Conservation (phyloP, 129 eudicot genomes). For the Flaveria linearis region DNA sequence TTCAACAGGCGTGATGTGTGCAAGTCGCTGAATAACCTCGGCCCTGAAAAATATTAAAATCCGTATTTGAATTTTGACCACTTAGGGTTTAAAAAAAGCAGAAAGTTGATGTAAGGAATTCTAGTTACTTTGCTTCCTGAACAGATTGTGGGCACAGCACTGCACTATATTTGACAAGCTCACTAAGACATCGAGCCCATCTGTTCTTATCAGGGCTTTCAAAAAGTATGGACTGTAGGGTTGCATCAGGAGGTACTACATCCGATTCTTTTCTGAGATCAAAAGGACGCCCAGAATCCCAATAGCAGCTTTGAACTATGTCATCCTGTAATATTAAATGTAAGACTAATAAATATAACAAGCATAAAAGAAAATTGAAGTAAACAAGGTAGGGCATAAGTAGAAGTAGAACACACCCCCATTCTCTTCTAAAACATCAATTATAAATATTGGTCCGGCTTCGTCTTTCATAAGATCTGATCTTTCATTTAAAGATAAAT, state of each 20-base stretch:
- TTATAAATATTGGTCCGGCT: conserved; percentile 87
- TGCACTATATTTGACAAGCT: conserved; percentile 89
- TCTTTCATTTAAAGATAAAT: conserved; percentile 51
- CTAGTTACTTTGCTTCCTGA: conserved; percentile 90
- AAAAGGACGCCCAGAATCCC: conserved; percentile 94
- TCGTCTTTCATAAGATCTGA: conserved; percentile 67
- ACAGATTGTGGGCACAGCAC: conserved; percentile 94
- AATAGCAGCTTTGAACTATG: conserved; percentile 96
- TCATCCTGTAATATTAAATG: conserved; percentile 65
- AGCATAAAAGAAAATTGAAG: neutral
- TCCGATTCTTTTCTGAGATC: conserved; percentile 89
- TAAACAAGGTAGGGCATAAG: conserved; percentile 16
- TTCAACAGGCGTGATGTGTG: conserved; percentile 87
- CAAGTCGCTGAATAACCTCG: conserved; percentile 88
- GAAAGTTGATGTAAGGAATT: conserved; percentile 9
- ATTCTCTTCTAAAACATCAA: conserved; percentile 95
- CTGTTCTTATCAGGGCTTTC: conserved; percentile 98
- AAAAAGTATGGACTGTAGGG: conserved; percentile 86
- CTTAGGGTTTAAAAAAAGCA: neutral
- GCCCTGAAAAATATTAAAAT: conserved; percentile 44
- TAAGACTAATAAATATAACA: neutral
- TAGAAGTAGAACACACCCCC: conserved; percentile 68
- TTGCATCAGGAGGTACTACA: conserved; percentile 88
- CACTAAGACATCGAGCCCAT: conserved; percentile 98
- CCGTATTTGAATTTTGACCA: neutral